Evolutionary conservation across 2,329 filamentous ascomycete genomes (phyloP), one percentile per base, ranked within the genome.

Genomic region (Trichoderma breve): DNA sequence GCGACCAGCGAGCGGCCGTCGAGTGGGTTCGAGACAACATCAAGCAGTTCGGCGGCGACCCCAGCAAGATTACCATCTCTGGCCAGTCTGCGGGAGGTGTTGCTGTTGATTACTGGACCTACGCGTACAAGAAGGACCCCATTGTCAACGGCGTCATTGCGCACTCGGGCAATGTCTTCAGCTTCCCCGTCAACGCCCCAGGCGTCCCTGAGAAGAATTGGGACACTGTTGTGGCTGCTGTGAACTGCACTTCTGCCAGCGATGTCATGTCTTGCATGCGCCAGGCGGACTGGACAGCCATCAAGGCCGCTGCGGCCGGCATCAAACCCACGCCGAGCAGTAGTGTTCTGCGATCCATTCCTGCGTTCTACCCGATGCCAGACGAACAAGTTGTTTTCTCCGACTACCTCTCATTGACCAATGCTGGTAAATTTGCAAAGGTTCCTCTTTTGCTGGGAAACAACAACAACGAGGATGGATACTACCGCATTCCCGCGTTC

Each of bases 81-180:
- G 80, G 80, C 3, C 77, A 81, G 72, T 81, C 80, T 3, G 80
- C 80, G 0, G 80, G 80, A 0, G 76, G 80, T 1, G 79, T 83
- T 0, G 77, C 81, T 1, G 82, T 83, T 0, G 85, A 87, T 73
- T 83, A 83, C 75, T 86, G 83, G 79, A 80, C 83, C 6, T 87
- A 86, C 66, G 84, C 86, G 3, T 86, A 84, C 84, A 62, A 74
- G 2, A 71, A 83, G 0, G 84, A 88, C 55, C 84, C 86, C 6
- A 88, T 88, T 28, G 81, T 83, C n/a, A 76, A 80, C 7, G 85
- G 81, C 4, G 77, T 86, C 11, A 84, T 87, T 70, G 78, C 83
- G 3, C 80, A 83, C 6, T 86, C 85, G 47, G 86, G 80, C 0
- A 84, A 82, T 3, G 84, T 81, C 0, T 82, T 84, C 26, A 84